Conservation (phyloP, 176 grass and related monocot species). For the Rhipidocladum racemiflorum region DNA sequence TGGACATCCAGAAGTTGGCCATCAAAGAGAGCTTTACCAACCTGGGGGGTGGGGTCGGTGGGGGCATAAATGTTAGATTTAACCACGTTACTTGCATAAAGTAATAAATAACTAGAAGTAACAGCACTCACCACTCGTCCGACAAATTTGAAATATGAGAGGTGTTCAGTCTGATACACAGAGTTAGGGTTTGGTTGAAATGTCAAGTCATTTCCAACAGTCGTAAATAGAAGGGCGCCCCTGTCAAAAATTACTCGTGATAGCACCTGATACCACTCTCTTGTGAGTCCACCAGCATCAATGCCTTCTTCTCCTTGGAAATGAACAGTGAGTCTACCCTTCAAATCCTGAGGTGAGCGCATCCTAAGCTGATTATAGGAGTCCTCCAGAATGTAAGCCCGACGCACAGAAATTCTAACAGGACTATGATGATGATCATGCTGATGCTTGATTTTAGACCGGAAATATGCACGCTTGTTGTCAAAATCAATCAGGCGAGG, state of each 20-base stretch:
- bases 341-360: conserved; percentile 89
- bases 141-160: conserved; percentile 99
- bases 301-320: conserved; percentile 99
- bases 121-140: conserved; percentile 83
- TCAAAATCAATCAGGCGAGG: conserved; percentile 97
- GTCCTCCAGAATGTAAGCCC: conserved; percentile 96
- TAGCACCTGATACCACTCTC: conserved; percentile 95
- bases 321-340: conserved; percentile 91
- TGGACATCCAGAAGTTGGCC: conserved; percentile 93
- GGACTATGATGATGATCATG: conserved; percentile 98
- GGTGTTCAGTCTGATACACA: conserved; percentile 96
- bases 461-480: conserved; percentile 93
- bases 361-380: conserved; percentile 99
- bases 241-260: conserved; percentile 97
- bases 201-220: conserved; percentile 94
- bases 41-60: no score
- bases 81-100: conserved; percentile 12
- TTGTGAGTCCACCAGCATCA: conserved; percentile 96
- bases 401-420: conserved; percentile 94
- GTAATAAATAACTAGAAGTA: conserved; percentile 1
- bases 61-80: conserved; percentile 12
- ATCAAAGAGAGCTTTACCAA: conserved; percentile 99
- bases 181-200: conserved; percentile 99
- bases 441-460: conserved; percentile 98
- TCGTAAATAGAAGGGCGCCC: conserved; percentile 90